Evolutionary conservation across 2,329 filamentous ascomycete genomes (phyloP), one percentile per base, ranked within the genome.

Genomic region (Didymella lethalis): DNA sequence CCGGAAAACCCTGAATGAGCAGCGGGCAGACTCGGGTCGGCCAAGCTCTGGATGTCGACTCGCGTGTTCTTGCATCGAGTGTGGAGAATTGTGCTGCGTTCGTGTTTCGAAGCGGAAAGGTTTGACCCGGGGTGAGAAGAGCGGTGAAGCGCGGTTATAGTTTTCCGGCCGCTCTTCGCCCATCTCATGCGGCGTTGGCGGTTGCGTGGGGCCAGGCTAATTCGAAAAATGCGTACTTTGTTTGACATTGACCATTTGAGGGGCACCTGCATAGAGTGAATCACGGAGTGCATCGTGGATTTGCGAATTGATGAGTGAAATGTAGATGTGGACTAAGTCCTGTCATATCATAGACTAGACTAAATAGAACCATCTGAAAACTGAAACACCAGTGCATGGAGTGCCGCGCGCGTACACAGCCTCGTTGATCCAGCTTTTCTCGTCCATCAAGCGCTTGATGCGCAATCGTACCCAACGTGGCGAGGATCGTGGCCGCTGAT

Each of bases 241-340:
- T 58, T 58, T 50, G 50, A 49, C 46, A 20, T 50, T 54, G 56
- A 50, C 46, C 29, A 49, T 29, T 49, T 40, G 49, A 54, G 56
- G 50, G 56, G 45, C 32, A 16, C 29, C 46, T 58, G 56, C 50
- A 54, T n/a, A n/a, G 34, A 25, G 40, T 54, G 56, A 58, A 54
- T 58, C 56, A 58, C 49, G 49, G 54, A 46, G 14, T 58, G 56
- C 49, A 54, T 48, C 50, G 49, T 48, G 40, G 50, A 46, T 54
- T 58, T 54, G 50, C 45, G 32, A 49, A 49, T 18, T 43, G 51
- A 47, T 54, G 34, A 34, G 47, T 59, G 46, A 59, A 59, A 34
- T 59, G 56, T 59, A 26, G 51, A 59, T 54, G 56, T 59, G 56
- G 56, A 59, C 56, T 47, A 41, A 54, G 50, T 59, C 56, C 56